Percentiles rank a stretch among this genome's conserved stretches.
phyloP scores from a whole-genome alignment of 176 grass and related monocot genomes.

The Carex littledalei region DNA sequence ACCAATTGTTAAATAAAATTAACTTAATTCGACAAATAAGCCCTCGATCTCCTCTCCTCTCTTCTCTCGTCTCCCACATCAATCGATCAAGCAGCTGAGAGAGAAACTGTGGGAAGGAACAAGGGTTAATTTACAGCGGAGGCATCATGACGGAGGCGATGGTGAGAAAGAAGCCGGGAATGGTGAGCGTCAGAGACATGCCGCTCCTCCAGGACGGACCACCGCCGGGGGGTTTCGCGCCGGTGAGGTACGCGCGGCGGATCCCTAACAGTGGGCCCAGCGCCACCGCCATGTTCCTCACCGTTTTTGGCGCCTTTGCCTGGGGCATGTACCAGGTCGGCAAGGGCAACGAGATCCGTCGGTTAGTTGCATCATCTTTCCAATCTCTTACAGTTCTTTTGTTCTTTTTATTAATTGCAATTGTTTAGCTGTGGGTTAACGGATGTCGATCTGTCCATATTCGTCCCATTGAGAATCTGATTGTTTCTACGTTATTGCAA shows the following conservation, averaged over 20 bases:
- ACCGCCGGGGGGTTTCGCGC: constrained; percentile 80
- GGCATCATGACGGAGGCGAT: constrained; percentile 72
- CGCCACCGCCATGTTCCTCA: constrained; percentile 74
- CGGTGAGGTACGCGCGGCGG: constrained; percentile 84
- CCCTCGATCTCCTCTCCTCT: neutral
- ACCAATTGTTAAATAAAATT: neutral
- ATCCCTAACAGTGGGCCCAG: constrained; percentile 81
- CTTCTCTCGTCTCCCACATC: neutral
- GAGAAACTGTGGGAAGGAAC: neutral
- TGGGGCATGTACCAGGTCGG: constrained; percentile 99
- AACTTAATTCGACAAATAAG: neutral
- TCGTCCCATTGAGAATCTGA: neutral
- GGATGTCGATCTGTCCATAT: neutral
- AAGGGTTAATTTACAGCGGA: neutral
- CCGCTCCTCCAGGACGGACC: constrained; percentile 91
- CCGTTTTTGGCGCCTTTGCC: constrained; percentile 65
- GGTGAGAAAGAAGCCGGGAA: constrained; percentile 87
- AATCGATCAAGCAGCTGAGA: constrained; percentile 10
- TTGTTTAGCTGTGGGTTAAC: neutral
- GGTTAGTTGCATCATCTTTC: constrained; percentile 31
- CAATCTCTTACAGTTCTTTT: neutral
- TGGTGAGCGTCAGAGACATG: constrained; percentile 95
- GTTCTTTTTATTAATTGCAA: neutral
- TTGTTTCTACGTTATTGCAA: neutral
- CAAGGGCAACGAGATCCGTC: constrained; percentile 86